Evolutionary conservation across 75 land plant genomes (phyloP), one percentile per base, ranked within the genome.

Genomic region (Gnetum montanum): DNA sequence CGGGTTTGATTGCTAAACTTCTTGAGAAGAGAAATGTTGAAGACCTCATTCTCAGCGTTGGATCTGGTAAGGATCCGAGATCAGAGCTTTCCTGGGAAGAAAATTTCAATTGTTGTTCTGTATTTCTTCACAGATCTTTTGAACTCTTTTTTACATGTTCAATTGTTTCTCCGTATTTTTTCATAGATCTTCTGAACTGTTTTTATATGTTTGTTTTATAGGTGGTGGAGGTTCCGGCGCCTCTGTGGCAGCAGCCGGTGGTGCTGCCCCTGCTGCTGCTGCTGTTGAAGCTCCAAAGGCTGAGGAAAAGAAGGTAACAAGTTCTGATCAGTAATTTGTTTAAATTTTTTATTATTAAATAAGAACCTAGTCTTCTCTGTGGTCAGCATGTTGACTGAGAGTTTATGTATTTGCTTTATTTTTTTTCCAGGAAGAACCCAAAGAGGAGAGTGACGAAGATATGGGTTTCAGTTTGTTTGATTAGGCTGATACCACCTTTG

Each of bases 401-500:
- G n/a, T n/a, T n/a, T n/a, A n/a, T n/a, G n/a, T n/a, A n/a, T n/a
- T n/a, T n/a, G n/a, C n/a, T n/a, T 6, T 12, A 3, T 50, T 28
- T 52, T 22, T 19, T 20, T 12, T 31, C 24, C 74, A 71, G 74
- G 77, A 76, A 67, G 79, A 76, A 45, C 63, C 77, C 13, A 72
- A 73, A 55, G 79, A 76, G 59, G 79, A 76, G 60, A 76, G 79
- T 53, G 79, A 76, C 27, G 79, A 76, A 11, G 79, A 76, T 18
- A 73, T 76, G 77, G 79, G 77, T 12, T 72, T 76, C 70, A 73
- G 71, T 59, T 58, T 76, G 61, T 76, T 76, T 59, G 74, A 71
- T 51, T 71, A 57, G 8, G 19, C 46, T 13, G 15, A 0, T 10
- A 13, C n/a, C 45, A 38, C 1, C 41, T 13, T 35, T 57, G 48